Evolutionary conservation across 1,284 basidiomycete genomes (phyloP).

Genomic region (Moesziomyces aphidis): DNA sequence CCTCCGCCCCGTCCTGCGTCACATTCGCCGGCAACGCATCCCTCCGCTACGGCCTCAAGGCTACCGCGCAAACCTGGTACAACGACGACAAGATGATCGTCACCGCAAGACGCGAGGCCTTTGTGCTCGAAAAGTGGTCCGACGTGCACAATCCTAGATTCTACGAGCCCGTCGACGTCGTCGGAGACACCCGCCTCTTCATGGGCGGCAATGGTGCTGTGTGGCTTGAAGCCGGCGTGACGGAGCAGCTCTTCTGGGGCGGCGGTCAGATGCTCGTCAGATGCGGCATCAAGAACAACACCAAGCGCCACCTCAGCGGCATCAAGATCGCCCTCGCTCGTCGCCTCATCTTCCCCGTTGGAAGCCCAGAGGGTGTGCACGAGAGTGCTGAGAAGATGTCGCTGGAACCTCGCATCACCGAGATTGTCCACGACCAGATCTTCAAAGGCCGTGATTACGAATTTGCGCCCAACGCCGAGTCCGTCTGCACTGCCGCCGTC

Average conservation of each 20-base stretch:
- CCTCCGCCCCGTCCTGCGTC: constrained; percentile 55
- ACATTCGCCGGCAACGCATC: constrained; percentile 58
- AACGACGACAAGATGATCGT: constrained; percentile 57
- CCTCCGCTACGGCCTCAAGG: constrained; percentile 60
- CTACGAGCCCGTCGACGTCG: constrained; percentile 51
- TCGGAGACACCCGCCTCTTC: constrained; percentile 61
- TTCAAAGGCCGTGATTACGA: constrained; percentile 63
- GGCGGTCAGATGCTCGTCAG: constrained; percentile 55
- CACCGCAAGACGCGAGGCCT: constrained; percentile 52
- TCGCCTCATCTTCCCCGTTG: constrained; percentile 58
- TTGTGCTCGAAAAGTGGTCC: constrained; percentile 60
- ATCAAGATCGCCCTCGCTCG: constrained; percentile 57
- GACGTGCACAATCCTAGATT: constrained; percentile 46
- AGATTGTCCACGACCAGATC: constrained; percentile 53
- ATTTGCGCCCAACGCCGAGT: constrained; percentile 54
- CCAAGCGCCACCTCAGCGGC: constrained; percentile 56
- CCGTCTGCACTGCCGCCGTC: constrained; percentile 53
- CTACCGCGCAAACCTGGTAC: constrained; percentile 59
- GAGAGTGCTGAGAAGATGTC: constrained; percentile 39
- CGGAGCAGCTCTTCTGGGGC: constrained; percentile 53
- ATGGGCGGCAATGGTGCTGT: constrained; percentile 63
- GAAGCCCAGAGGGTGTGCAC: constrained; percentile 41
- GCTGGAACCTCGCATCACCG: constrained; percentile 61
- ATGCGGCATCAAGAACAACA: constrained; percentile 61
- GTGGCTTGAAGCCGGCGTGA: constrained; percentile 60